Percentiles rank a stretch among this genome's conserved stretches.
phyloP scores from a whole-genome alignment of 306 rosid genomes.

The Comarum palustre region DNA sequence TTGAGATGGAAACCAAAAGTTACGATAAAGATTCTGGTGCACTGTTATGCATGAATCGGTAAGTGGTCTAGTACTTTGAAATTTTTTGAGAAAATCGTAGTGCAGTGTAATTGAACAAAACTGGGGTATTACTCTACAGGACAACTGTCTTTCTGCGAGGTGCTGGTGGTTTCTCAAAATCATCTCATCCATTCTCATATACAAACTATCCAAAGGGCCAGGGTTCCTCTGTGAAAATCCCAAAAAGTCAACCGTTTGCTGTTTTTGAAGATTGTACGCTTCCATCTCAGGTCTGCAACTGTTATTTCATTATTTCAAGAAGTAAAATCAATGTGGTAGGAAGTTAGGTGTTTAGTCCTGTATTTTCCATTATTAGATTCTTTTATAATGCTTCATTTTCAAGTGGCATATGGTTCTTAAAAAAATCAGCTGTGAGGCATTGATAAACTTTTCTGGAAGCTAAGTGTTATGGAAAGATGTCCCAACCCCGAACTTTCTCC shows the following conservation, averaged over 20 bases:
- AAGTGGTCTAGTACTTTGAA: conserved; percentile 26
- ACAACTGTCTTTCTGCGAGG: conserved; percentile 70
- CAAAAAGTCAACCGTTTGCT: conserved; percentile 64
- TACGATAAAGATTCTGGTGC: conserved; percentile 72
- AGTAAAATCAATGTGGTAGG: conserved; percentile 10
- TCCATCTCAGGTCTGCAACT: conserved; percentile 71
- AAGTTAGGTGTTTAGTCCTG: background rate
- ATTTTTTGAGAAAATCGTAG: background rate
- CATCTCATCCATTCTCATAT: conserved; percentile 73
- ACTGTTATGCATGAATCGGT: conserved; percentile 88
- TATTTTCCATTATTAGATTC: background rate
- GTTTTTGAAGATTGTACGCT: conserved; percentile 68
- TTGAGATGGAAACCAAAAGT: conserved; percentile 90
- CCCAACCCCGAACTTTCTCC: background rate
- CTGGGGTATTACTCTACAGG: conserved; percentile 46
- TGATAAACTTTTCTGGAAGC: background rate
- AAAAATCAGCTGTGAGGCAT: background rate
- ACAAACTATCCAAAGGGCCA: conserved; percentile 60
- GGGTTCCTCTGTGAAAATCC: conserved; percentile 51
- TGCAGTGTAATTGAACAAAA: conserved; percentile 29
- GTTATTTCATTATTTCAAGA: conserved; percentile 16
- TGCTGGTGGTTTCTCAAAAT: conserved; percentile 94
- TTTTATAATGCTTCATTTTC: background rate
- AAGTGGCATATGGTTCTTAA: background rate
- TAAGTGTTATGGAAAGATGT: background rate